A percentile compares a stretch with the other conserved stretches of the same genome.
phyloP scores from a whole-genome alignment of 1,284 basidiomycete species.

The Trichosporon sp. region DNA sequence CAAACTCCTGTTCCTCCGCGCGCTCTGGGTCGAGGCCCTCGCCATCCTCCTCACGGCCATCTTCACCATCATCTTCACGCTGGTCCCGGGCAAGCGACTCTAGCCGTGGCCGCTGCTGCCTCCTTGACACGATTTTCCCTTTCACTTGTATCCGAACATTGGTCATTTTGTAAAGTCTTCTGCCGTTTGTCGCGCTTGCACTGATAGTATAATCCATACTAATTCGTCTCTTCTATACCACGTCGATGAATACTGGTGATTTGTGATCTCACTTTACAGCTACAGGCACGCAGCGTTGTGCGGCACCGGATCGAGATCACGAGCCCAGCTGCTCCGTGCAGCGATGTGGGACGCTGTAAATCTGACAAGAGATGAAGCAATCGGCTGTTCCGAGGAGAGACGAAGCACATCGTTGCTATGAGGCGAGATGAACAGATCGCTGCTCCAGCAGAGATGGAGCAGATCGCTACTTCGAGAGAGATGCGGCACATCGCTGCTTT shows the following conservation, averaged over 20 bases:
- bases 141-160: conserved; percentile 1
- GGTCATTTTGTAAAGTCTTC: not conserved
- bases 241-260: not conserved
- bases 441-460: no score
- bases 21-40: conserved; percentile 64
- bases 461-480: no score
- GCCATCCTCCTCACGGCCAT: conserved; percentile 35
- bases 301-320: no score
- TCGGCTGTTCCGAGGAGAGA: no score
- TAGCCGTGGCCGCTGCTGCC: conserved; percentile 6
- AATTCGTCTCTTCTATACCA: not conserved
- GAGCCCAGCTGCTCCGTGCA: no score
- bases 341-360: no score
- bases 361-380: no score
- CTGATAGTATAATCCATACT: not conserved
- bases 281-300: no score
- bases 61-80: conserved; percentile 41
- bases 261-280: not conserved
- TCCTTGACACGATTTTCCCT: not conserved
- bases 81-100: conserved; percentile 40
- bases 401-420: no score
- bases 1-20: conserved; percentile 77
- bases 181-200: not conserved
- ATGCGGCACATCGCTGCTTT: no score
- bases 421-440: no score